Conservation (phyloP, 2,329 filamentous ascomycete genomes). For the Pezicula radicicola region DNA sequence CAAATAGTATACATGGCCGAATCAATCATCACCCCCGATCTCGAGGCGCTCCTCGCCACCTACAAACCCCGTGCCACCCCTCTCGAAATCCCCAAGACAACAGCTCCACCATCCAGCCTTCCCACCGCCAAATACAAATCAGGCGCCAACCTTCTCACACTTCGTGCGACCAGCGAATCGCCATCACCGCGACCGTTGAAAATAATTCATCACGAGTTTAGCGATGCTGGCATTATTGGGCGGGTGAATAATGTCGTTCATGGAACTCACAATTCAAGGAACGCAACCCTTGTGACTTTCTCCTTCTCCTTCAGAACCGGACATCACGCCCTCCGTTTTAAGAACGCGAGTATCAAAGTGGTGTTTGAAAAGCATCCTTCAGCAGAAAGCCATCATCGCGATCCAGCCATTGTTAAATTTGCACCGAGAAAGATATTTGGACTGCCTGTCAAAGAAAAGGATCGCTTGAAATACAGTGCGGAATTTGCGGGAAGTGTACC, state of each 20-base stretch:
- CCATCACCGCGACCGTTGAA: neutral
- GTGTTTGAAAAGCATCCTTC: conserved; percentile 7
- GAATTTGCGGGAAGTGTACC: conserved; percentile 12
- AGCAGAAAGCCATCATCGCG: neutral
- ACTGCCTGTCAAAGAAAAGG: conserved; percentile 5
- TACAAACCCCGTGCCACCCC: conserved; percentile 5
- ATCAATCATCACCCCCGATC: neutral
- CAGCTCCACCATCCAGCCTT: neutral
- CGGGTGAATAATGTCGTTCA: conserved; percentile 12
- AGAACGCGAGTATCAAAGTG: conserved; percentile 13
- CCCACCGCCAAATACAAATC: neutral
- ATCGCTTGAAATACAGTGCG: conserved; percentile 4
- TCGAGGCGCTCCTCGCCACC: conserved; percentile 3
- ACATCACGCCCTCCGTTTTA: conserved; percentile 12
- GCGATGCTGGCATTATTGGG: conserved; percentile 11
- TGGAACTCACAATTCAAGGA: conserved; percentile 9
- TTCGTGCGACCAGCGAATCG: neutral
- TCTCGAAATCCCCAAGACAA: conserved; percentile 5
- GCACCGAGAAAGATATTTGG: conserved; percentile 16
- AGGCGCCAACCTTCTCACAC: neutral
- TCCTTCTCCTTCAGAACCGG: conserved; percentile 26
- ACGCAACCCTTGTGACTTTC: conserved; percentile 9
- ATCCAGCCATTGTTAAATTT: conserved; percentile 8
- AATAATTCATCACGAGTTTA: neutral
- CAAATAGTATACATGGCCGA: too few relatives aligned